phyloP scores from a whole-genome alignment of 1,139 yeast species.

The Candida freyschussii region DNA sequence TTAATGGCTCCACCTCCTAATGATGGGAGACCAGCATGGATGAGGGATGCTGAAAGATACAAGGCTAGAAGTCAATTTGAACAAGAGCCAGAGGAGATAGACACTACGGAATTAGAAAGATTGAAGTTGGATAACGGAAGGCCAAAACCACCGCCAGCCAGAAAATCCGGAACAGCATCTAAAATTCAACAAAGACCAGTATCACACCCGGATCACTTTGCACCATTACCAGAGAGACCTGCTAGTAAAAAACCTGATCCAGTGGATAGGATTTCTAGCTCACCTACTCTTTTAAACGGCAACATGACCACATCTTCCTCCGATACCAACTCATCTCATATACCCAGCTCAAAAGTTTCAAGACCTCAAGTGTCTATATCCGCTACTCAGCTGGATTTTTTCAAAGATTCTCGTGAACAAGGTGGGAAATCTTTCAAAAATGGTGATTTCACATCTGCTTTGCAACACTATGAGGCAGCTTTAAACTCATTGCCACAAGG shows the following conservation, averaged over 20 bases:
- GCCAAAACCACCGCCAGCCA: slow-evolving; percentile 14
- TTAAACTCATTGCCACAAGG: slow-evolving; percentile 54
- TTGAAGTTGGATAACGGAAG: slow-evolving; percentile 6
- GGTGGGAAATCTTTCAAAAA: slow-evolving; percentile 63
- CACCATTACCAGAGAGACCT: slow-evolving; percentile 23
- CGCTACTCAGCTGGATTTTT: slow-evolving; percentile 40
- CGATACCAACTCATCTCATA: slow-evolving; percentile 5
- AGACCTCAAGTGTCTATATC: slow-evolving; percentile 29
- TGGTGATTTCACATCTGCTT: slow-evolving; percentile 79
- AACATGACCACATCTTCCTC: slow-evolving; percentile 17
- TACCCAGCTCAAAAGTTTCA: slow-evolving; percentile 14
- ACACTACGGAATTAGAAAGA: slow-evolving; percentile 14
- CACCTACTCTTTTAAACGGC: slow-evolving; percentile 13
- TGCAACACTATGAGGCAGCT: slow-evolving; percentile 56
- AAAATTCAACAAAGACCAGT: slow-evolving; percentile 16
- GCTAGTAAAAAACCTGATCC: slow-evolving; percentile 9
- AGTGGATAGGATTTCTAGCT: slow-evolving; percentile 19
- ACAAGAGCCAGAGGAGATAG: slow-evolving; percentile 22
- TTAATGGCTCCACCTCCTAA: slow-evolving; percentile 50
- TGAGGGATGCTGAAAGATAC: slow-evolving; percentile 54
- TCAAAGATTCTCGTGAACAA: slow-evolving; percentile 49
- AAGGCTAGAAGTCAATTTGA: slow-evolving; percentile 22
- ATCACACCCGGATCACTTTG: slow-evolving; percentile 21
- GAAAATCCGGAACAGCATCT: too few relatives aligned
- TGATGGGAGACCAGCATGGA: slow-evolving; percentile 71